Evolutionary conservation across 306 rosid species (phyloP), one percentile per base, ranked within the genome.

Genomic region (Pterocarpus santalinus): DNA sequence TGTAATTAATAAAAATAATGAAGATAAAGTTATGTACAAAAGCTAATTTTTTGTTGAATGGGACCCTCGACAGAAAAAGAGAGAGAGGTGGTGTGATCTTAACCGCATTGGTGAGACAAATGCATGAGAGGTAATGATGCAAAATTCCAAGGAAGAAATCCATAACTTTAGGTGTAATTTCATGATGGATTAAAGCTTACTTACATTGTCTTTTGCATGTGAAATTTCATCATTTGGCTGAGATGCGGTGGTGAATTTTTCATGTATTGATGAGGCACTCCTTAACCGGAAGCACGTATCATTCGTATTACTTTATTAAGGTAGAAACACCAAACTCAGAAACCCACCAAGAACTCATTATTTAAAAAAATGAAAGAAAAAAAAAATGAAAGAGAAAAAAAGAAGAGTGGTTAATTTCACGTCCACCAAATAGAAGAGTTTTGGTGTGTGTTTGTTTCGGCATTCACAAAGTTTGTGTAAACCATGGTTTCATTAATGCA

Each of bases 71-170:
- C 17, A n/a, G 36, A 44, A 15, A 69, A 63, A 73, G 51, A 74
- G 62, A 75, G 39, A 53, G 65, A 12, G 32, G 28, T 34, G 14
- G 72, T 57, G 83, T 55, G 85, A 75, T 63, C 36, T 71, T 76
- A 69, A 67, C 82, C 79, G 63, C 79, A 84, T 36, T 80, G 30
- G 32, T 3, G 69, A 76, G 75, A 76, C 86, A 90, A 77, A 66
- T 85, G 86, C 91, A 85, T 82, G 90, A 84, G 89, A 81, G 65
- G 89, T 76, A 88, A 88, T 89, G 87, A 89, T 89, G 87, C 88
- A 70, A 81, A 85, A 87, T 65, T 88, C 88, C 88, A 89, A 84
- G 62, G 69, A 82, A 67, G 76, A 86, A 80, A 82, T 68, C 74
- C 83, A 34, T 76, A 61, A 78, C 81, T 64, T 83, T 80, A 39